Evolutionary conservation across 2,329 filamentous ascomycete genomes (phyloP).

Genomic region (Aspergillus neotritici): DNA sequence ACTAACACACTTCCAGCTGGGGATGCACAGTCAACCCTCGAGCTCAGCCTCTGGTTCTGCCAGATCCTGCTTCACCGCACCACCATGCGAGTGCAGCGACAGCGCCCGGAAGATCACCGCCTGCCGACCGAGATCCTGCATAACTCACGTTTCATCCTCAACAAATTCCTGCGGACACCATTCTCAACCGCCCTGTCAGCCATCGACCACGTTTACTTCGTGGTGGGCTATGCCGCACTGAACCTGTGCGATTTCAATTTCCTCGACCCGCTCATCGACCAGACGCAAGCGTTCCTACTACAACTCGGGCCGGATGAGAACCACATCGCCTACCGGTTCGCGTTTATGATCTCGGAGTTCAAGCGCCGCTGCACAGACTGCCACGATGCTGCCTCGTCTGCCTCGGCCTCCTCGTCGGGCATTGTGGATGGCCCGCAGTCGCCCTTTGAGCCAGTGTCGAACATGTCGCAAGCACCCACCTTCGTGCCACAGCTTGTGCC

Average conservation of each 20-base stretch:
- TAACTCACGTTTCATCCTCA: conserved; percentile 27
- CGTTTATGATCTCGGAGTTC: conserved; percentile 27
- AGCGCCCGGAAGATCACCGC: conserved; percentile 17
- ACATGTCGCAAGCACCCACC: too few species aligned
- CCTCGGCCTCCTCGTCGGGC: conserved; percentile 5
- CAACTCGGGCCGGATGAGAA: conserved; percentile 29
- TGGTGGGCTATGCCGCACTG: conserved; percentile 31
- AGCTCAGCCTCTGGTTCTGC: conserved; percentile 32
- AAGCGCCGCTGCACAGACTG: conserved; percentile 25
- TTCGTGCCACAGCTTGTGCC: too few species aligned
- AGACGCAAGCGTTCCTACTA: conserved; percentile 29
- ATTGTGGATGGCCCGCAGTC: conserved; percentile 13
- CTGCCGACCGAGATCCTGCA: conserved; percentile 25
- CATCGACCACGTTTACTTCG: conserved; percentile 30
- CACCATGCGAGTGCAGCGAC: conserved; percentile 19
- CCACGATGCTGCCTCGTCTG: conserved; percentile 3
- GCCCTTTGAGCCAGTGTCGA: conserved; percentile 2
- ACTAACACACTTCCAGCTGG: conserved; percentile 16
- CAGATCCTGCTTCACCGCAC: conserved; percentile 32
- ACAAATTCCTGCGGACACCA: conserved; percentile 25
- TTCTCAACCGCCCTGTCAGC: conserved; percentile 23
- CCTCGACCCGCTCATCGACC: conserved; percentile 28
- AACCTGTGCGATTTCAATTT: conserved; percentile 32
- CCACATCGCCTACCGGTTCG: conserved; percentile 30
- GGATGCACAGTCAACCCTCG: conserved; percentile 26